Evolutionary conservation across 2,329 filamentous ascomycete genomes (phyloP), one percentile per base, ranked within the genome.

Genomic region (Alternaria solani): DNA sequence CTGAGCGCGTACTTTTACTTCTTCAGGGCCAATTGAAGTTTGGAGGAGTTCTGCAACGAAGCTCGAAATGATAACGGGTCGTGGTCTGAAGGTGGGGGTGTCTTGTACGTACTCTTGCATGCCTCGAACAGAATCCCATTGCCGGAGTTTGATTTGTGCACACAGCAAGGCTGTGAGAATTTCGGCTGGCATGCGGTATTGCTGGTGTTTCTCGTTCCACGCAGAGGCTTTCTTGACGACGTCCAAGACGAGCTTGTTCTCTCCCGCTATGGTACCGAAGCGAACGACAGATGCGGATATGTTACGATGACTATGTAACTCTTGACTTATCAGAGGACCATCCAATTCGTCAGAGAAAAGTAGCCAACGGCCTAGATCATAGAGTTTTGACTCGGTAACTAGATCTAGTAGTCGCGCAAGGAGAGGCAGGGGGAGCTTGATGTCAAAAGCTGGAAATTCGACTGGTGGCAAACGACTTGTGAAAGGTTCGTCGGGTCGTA

Each of bases 261-360:
- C 82, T 39, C 81, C 75, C 11, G 83, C 82, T 18, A 82, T 81
- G 11, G 81, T 77, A 7, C 85, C 86, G 65, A 86, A 88, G 18
- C 83, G 81, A 34, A 87, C 78, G 28, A 89, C 75, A 1, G 85
- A 81, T 12, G 86, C 82, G 3, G 83, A 80, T 25, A 89, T 75
- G 48, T 76, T 75, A 30, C 80, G 80, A 61, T 86, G 75, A 3
- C 68, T 69, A 64, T 86, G 87, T 26, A 81, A 63, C 20, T 70
- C 68, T 12, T 70, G 65, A 23, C 80, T 74, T 25, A 88, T 85
- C 3, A 84, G 61, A n/a, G 85, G 84, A 0, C 84, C 85, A 64
- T 87, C 85, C 14, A 85, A 64, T 63, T 86, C 85, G 9, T 80
- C 67, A 0, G 81, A 82, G 55, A 82, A 81, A 1, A 88, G 74